phyloP scores from a whole-genome alignment of 345 rosid species.

The Combretum micranthum region DNA sequence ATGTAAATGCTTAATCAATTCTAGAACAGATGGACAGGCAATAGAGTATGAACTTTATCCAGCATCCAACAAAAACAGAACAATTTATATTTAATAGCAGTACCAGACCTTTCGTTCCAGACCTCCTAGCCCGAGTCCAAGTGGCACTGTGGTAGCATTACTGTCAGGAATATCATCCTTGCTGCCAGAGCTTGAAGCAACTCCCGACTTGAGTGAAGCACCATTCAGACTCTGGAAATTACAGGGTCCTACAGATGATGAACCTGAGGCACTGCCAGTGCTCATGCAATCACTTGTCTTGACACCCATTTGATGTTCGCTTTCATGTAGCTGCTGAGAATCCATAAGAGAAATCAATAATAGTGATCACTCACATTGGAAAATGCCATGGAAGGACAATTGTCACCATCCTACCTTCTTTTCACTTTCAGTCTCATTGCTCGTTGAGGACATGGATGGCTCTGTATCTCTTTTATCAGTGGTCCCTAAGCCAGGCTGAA shows the following conservation, averaged over 20 bases:
- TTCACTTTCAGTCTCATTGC: slow-evolving; percentile 19
- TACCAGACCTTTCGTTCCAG: slow-evolving; percentile 70
- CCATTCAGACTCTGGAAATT: slow-evolving; percentile 29
- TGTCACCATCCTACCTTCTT: slow-evolving; percentile 31
- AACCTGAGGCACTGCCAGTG: slow-evolving; percentile 7
- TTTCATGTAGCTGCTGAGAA: slow-evolving; percentile 28
- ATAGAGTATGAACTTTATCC: neutral
- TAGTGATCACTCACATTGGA: slow-evolving; percentile 1
- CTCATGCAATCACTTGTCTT: no score
- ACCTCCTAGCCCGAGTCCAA: slow-evolving; percentile 82
- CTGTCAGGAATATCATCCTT: slow-evolving; percentile 25
- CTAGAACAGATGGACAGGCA: no score
- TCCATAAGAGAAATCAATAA: neutral
- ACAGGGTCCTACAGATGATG: slow-evolving; percentile 15
- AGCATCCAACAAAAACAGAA: neutral
- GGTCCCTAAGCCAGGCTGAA: slow-evolving; percentile 22
- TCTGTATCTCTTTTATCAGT: slow-evolving; percentile 28
- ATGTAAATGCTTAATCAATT: no score
- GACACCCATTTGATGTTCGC: slow-evolving; percentile 3
- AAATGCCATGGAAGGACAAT: neutral
- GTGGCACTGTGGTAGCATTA: slow-evolving; percentile 40
- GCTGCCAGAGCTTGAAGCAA: slow-evolving; percentile 28
- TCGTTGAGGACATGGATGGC: slow-evolving; percentile 18
- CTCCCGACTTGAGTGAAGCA: slow-evolving; percentile 28
- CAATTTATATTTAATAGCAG: slow-evolving; percentile 1